These are phyloP conservation scores for Kandelia obovata DNA, from an alignment of 345 rosid genomes.

Conservation along the genomic window DNA sequence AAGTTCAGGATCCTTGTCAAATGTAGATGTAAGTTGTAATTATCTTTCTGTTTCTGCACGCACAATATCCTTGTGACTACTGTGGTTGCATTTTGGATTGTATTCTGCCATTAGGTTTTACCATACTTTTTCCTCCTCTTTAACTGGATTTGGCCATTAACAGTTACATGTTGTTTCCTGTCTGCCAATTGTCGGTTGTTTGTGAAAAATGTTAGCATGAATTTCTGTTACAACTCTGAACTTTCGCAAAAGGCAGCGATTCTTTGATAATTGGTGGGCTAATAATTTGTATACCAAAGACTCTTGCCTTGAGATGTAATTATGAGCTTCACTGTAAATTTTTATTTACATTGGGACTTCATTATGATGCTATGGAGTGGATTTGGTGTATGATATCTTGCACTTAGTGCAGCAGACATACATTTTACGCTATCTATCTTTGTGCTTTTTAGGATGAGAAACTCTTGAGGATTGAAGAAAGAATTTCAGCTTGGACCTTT, in stretches of 20 bases:
- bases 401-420: not conserved
- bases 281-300: no score
- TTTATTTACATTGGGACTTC: no score
- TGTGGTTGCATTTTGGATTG: not conserved
- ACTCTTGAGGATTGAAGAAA: slow-evolving; percentile 63
- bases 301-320: no score
- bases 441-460: slow-evolving; percentile 50
- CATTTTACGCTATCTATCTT: not conserved
- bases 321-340: no score
- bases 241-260: no score
- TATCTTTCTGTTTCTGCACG: not conserved
- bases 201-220: not conserved
- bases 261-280: no score
- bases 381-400: not conserved
- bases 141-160: not conserved
- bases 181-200: not conserved
- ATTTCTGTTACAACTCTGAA: no score
- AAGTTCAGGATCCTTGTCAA: slow-evolving; percentile 33
- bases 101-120: not conserved
- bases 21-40: slow-evolving; percentile 39
- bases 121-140: not conserved
- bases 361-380: no score
- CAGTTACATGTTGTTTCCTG: not conserved
- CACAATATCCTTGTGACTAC: not conserved
- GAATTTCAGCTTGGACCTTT: slow-evolving; percentile 81